Evolutionary conservation across 1,284 basidiomycete species (phyloP), one percentile per base, ranked within the genome.

Genomic region (Leucoagaricus sp.): DNA sequence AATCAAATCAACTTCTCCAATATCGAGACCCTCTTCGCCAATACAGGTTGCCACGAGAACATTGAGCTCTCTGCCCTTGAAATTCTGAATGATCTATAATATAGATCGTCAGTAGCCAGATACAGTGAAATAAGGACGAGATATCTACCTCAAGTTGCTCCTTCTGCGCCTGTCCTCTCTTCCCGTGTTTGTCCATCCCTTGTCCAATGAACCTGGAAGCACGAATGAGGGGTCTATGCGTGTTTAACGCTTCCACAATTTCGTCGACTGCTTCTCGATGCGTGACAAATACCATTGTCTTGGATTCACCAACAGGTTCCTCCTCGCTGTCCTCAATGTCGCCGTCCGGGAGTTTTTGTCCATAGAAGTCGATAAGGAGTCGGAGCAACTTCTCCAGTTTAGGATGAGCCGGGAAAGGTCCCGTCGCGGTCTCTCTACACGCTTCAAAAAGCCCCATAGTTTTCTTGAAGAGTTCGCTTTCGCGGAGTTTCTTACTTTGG

Each of bases 1-100:
- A 54, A 98, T 97, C 67, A 96, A 80, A 69, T 99, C 97, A n/a
- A 99, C 90, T 67, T 98, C 96, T 46, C 97, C 97, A 57, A 99
- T 99, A 70, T 99, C 97, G n/a, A 99, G 79, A 60, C 97, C 97
- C 72, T 99, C 97, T 74, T 99, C 97, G 28, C 97, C 97, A 58
- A 99, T 95, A 2, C 92, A 97, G 0, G 97, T 99, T 0, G 96
- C 91, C 1, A 99, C 96, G 4, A 99, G 78, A 29, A 98, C 88
- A 64, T 99, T 98, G 72, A 85, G 94, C 57, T 87, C 87, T 29
- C 94, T 94, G 2, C 76, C 75, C 71, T 96, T 96, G 79, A 99
- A 99, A 58, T 87, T 84, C 55, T 85, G 75, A 64, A 99, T 93
- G 33, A 91, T 79, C 88, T 94, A 58, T 13, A 57, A 44, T n/a